A percentile compares a stretch with the other conserved stretches of the same genome.
These are phyloP conservation scores for Wickerhamiella australiensis DNA, from an alignment of 805 yeast species.

Conservation along the genomic window DNA sequence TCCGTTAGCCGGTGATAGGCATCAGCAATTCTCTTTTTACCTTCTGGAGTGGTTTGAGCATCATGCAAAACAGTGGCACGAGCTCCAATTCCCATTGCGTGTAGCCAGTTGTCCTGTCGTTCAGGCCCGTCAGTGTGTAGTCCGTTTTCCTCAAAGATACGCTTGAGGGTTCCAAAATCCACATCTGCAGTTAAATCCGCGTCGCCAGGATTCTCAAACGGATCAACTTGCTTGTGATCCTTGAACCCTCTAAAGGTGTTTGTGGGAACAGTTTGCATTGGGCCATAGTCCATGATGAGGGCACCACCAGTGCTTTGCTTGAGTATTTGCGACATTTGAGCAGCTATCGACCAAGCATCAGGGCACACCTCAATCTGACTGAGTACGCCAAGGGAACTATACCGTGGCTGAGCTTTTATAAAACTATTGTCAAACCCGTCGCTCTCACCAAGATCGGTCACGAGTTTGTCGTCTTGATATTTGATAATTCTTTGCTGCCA, in stretches of 20 bases:
- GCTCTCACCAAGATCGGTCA: conserved; percentile 13
- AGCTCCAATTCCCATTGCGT: conserved; percentile 60
- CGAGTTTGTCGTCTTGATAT: conserved; percentile 24
- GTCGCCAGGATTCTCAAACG: conserved; percentile 62
- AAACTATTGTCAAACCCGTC: conserved; percentile 13
- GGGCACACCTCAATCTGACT: conserved; percentile 64
- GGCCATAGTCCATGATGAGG: conserved; percentile 68
- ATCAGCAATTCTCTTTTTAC: conserved; percentile 40
- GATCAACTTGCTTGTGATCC: conserved; percentile 60
- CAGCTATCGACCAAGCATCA: conserved; percentile 49
- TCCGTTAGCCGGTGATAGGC: conserved; percentile 55
- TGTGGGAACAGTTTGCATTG: conserved; percentile 48
- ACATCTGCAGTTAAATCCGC: conserved; percentile 79
- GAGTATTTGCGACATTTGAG: conserved; percentile 39
- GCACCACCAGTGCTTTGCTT: conserved; percentile 44
- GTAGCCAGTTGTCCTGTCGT: conserved; percentile 71
- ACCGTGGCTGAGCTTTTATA: conserved; percentile 31
- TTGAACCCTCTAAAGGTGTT: conserved; percentile 63
- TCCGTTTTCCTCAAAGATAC: conserved; percentile 24
- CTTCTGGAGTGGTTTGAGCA: conserved; percentile 32
- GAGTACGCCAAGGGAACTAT: conserved; percentile 39
- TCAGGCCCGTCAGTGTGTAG: conserved; percentile 42
- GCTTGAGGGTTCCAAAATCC: conserved; percentile 52
- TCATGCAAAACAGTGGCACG: conserved; percentile 42
- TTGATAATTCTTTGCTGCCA: conserved; percentile 76